Percentiles rank a stretch among this genome's conserved stretches.
These are phyloP conservation scores for Trichoderma aggressivum DNA, from an alignment of 2,329 filamentous ascomycete genomes.

Conservation along the genomic window DNA sequence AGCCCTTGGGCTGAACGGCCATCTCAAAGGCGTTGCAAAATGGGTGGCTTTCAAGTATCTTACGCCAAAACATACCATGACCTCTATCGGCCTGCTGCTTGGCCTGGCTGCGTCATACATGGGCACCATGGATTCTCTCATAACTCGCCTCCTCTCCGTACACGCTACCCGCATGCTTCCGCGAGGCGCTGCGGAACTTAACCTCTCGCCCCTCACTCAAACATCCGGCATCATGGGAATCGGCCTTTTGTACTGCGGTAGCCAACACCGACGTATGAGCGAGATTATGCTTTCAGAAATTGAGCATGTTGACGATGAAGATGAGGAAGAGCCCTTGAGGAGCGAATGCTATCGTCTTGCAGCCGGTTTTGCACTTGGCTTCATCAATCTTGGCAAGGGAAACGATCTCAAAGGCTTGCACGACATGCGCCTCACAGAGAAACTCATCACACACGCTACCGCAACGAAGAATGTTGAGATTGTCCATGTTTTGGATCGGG, in stretches of 20 bases:
- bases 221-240: conserved; percentile 98
- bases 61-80: conserved; percentile 99
- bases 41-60: conserved; percentile 99
- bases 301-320: conserved; percentile 73
- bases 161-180: conserved; percentile 95
- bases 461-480: conserved; percentile 87
- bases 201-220: conserved; percentile 87
- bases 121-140: conserved; percentile 94
- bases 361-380: conserved; percentile 86
- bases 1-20: conserved; percentile 87
- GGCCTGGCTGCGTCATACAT: conserved; percentile 91
- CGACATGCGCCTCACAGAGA: conserved; percentile 90
- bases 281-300: conserved; percentile 99
- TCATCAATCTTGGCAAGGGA: conserved; percentile 92
- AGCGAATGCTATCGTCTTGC: conserved; percentile 96
- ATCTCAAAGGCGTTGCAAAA: conserved; percentile 90
- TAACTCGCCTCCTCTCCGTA: conserved; percentile 88
- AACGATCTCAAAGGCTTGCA: conserved; percentile 83
- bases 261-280: conserved; percentile 96
- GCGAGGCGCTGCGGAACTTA: conserved; percentile 86
- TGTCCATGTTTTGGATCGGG: conserved; percentile 88
- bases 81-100: conserved; percentile 89
- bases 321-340: conserved; percentile 80
- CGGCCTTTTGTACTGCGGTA: conserved; percentile 87
- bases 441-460: conserved; percentile 79